Evolutionary conservation across 441 rosid species (phyloP), one percentile per base, ranked within the genome.

Genomic region (Adansonia madagascariensis): DNA sequence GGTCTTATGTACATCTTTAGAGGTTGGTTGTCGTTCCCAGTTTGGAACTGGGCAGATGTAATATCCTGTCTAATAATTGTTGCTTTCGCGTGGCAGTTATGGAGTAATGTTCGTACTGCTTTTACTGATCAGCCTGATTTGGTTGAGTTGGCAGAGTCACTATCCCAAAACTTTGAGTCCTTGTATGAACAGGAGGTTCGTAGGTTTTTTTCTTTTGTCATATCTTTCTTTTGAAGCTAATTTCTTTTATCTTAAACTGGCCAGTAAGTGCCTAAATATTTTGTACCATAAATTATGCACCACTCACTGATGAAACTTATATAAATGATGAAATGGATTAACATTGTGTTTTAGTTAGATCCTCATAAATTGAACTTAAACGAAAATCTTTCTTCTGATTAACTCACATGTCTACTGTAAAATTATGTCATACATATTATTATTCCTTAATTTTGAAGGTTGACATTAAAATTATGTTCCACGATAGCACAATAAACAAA

Each of bases 111-210:
- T 62, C 90, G 76, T 70, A 72, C 80, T 73, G 94, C 94, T 66
- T 94, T 85, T 53, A 84, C 78, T 46, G 98, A 93, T 83, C 97
- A 91, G 80, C 84, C 90, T 47, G 94, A 93, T 82, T 85, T 88
- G 84, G 82, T 93, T 60, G 94, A 91, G 77, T 86, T 93, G 83
- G 92, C 89, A 60, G 90, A 84, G 71, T 90, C 86, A 73, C 88
- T 97, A 80, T 91, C 94, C 66, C 86, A 88, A 83, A 87, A 86
- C 66, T 94, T 97, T 70, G 94, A 92, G 82, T 85, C 88, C 9
- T 77, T 90, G 79, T 92, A 88, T 78, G 94, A 90, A 74, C 81
- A 89, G 75, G 95, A 97, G 98, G 98, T 97, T 70, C 78, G 88
- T 85, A 20, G 17, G 41, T 46, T 66, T 74, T 69, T 22, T 46